Percentiles rank a stretch among this genome's conserved stretches.
These are phyloP conservation scores for Mortierella sp. DNA, from an alignment of 371 early-diverging fungal species.

Conservation along the genomic window DNA sequence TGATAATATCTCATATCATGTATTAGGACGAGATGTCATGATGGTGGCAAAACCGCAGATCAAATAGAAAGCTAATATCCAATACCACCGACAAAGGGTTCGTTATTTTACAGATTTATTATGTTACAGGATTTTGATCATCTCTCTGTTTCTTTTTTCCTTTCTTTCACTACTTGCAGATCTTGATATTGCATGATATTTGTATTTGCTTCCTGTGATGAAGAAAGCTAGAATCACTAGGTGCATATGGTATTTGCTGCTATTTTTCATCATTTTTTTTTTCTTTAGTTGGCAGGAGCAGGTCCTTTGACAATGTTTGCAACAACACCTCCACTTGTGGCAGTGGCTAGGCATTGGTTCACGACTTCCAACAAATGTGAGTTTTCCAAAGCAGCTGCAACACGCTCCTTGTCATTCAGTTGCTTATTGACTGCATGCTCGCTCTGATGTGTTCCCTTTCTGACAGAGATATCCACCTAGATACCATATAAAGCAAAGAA, in stretches of 20 bases:
- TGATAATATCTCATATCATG: conserved; percentile 35
- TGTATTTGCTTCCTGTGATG: background rate
- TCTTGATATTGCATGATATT: background rate
- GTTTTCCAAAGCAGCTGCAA: conserved; percentile 99
- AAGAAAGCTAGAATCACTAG: background rate
- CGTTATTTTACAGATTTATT: conserved; percentile 4
- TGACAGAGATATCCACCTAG: conserved; percentile 89
- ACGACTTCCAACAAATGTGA: conserved; percentile 92
- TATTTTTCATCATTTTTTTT: background rate
- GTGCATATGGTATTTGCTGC: background rate
- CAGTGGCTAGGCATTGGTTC: conserved; percentile 88
- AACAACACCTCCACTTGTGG: conserved; percentile 57
- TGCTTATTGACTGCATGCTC: conserved; percentile 98
- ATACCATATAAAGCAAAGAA: background rate
- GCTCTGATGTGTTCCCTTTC: conserved; percentile 96
- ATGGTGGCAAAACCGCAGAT: conserved; percentile 39
- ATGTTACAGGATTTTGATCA: conserved; percentile 17
- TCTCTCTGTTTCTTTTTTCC: background rate
- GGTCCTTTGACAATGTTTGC: conserved; percentile 54
- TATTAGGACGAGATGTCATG: conserved; percentile 48
- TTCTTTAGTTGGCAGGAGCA: conserved; percentile 29
- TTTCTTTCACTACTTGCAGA: no score
- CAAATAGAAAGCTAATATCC: background rate
- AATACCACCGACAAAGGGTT: background rate
- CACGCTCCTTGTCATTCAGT: conserved; percentile 99